Evolutionary conservation across 768 basidiomycete genomes (phyloP), one percentile per base, ranked within the genome.

Genomic region (Solioccasus polychromus): DNA sequence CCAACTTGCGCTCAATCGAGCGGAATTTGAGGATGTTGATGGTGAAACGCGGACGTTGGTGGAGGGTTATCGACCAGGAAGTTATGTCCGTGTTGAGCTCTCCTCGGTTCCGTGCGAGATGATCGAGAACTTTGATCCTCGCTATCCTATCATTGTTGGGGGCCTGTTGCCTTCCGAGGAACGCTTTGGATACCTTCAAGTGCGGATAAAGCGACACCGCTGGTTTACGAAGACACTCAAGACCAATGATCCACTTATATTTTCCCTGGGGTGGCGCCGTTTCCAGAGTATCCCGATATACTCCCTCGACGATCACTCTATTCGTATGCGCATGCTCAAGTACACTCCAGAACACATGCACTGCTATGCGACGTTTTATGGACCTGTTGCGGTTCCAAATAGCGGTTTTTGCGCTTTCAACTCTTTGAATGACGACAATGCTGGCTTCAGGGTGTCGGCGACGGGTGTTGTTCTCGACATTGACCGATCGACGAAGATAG

Each of bases 261-360:
- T 98, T 69, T 96, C 93, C 1, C 72, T 98, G n/a, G 96, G 96
- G 15, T 99, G 96, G 96, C 73, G 96, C 39, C 78, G 96, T 28
- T 99, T 98, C 74, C 96, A 99, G 66, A 87, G 81, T 0, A 73
- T 95, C 5, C 96, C 96, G 2, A 86, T 97, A 52, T 99, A 97
- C 68, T 92, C 92, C 17, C 73, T 99, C 18, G 96, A 99, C 63
- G 96, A 99, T 67, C 94, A 96, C 62, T 92, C 88, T 9, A 95
- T 97, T 55, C 88, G 96, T 15, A 96, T 97, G 85, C 91, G 96
- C 28, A 89, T 98, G 86, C 87, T 99, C 71, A 99, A 99, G 70
- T 99, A 99, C 64, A 97, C 96, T 1, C 96, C 96, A 1, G 96
- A 99, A 69, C 96, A 99, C 61, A 97, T 95, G 96, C 96, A 99